phyloP scores from a whole-genome alignment of 768 basidiomycete species.

The Amanita muscaria region DNA sequence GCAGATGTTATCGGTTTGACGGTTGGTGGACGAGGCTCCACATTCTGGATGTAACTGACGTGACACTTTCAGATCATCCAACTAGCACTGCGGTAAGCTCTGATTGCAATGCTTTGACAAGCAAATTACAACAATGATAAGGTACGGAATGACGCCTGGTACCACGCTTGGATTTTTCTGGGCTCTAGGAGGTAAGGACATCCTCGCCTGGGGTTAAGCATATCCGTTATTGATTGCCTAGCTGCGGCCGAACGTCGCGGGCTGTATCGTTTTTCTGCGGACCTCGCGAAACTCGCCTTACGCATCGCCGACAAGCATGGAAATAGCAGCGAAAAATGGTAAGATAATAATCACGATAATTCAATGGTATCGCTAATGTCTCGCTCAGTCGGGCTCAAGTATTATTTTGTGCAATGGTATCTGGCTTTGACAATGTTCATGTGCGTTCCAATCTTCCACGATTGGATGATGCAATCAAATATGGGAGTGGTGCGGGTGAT shows the following conservation, averaged over 20 bases:
- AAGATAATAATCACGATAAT: slow-evolving; percentile 7
- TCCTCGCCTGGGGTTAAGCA: not conserved
- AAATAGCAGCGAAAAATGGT: slow-evolving; percentile 62
- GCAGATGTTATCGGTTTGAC: slow-evolving; percentile 58
- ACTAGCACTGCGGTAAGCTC: slow-evolving; percentile 45
- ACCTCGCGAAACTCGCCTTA: slow-evolving; percentile 58
- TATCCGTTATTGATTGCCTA: slow-evolving; percentile 14
- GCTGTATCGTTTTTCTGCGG: slow-evolving; percentile 58
- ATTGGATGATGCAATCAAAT: slow-evolving; percentile 54
- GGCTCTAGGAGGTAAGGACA: slow-evolving; percentile 46
- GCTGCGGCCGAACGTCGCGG: slow-evolving; percentile 55
- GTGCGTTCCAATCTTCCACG: slow-evolving; percentile 52
- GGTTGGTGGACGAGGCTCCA: slow-evolving; percentile 24
- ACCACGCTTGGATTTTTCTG: slow-evolving; percentile 68
- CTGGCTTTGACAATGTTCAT: slow-evolving; percentile 60
- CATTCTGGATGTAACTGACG: not conserved
- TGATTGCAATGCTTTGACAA: not conserved
- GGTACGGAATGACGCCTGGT: slow-evolving; percentile 61
- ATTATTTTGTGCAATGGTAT: slow-evolving; percentile 52
- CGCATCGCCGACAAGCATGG: slow-evolving; percentile 61
- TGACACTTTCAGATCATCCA: slow-evolving; percentile 43
- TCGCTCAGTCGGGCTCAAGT: slow-evolving; percentile 47
- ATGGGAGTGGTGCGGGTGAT: slow-evolving; percentile 60
- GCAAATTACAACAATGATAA: slow-evolving; percentile 17
- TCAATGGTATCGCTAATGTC: slow-evolving; percentile 6